phyloP scores from a whole-genome alignment of 1,284 basidiomycete species.

The Malassezia furfur region DNA sequence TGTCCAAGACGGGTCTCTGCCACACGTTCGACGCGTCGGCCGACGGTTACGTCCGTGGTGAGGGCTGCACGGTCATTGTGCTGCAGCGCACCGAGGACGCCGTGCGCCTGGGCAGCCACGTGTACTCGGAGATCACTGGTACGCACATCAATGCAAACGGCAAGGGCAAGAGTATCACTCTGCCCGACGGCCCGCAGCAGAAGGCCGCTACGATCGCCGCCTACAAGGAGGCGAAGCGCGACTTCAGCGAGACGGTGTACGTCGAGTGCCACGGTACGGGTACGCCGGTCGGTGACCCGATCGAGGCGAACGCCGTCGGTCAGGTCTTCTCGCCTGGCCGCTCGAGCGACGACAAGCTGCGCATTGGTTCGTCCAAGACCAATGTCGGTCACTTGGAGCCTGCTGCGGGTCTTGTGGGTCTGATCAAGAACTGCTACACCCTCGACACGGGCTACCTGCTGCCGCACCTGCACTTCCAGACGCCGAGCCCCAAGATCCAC shows the following conservation, averaged over 20 bases:
- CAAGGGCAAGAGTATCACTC: conserved; percentile 15
- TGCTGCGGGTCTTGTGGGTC: conserved; percentile 18
- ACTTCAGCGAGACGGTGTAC: conserved; percentile 10
- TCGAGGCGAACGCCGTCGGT: conserved; percentile 20
- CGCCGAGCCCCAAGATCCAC: conserved; percentile 12
- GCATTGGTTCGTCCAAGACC: conserved; percentile 22
- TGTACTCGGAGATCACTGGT: conserved; percentile 19
- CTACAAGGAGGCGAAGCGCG: conserved; percentile 11
- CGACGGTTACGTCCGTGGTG: conserved; percentile 21
- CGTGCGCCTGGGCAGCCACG: conserved; percentile 14
- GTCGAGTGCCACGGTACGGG: conserved; percentile 23
- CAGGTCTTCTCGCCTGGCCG: conserved; percentile 15
- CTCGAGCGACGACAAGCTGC: conserved; percentile 10
- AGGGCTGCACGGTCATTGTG: conserved; percentile 20
- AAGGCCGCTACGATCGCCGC: conserved; percentile 10
- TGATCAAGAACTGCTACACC: conserved; percentile 19
- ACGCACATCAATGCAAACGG: conserved; percentile 21
- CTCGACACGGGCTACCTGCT: conserved; percentile 14
- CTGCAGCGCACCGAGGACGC: conserved; percentile 19
- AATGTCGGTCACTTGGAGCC: conserved; percentile 23
- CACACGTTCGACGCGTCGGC: conserved; percentile 19
- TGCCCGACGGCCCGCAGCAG: conserved; percentile 16
- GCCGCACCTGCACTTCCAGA: conserved; percentile 18
- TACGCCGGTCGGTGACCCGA: conserved; percentile 23
- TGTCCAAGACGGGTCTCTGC: conserved; percentile 20